Evolutionary conservation across 768 basidiomycete genomes (phyloP).

Genomic region (Mycena floridula): DNA sequence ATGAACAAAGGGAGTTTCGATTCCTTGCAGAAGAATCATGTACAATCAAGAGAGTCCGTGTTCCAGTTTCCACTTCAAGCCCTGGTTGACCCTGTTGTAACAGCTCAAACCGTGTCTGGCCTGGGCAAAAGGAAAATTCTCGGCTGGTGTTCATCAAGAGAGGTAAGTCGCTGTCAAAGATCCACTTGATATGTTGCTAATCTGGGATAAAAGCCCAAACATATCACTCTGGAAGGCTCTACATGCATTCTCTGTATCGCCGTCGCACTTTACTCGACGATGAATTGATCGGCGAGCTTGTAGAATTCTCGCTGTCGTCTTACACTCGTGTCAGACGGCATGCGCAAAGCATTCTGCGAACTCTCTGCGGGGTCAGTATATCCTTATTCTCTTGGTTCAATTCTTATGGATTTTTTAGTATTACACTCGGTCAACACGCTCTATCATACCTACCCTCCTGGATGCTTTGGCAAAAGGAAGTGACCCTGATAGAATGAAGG

Average conservation of each 20-base stretch:
- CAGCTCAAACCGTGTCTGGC: constrained; percentile 62
- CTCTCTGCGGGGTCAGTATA: constrained; percentile 52
- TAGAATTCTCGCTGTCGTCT: constrained; percentile 72
- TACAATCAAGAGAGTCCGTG: constrained; percentile 50
- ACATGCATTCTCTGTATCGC: constrained; percentile 73
- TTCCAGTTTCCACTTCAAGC: background rate
- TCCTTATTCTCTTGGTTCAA: background rate
- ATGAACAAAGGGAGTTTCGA: constrained; percentile 54
- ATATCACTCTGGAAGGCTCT: constrained; percentile 70
- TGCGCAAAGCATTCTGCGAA: constrained; percentile 60
- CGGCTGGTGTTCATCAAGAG: constrained; percentile 71
- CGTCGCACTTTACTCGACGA: constrained; percentile 72
- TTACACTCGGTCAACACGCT: constrained; percentile 66
- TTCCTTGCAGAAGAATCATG: constrained; percentile 60
- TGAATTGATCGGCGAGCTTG: constrained; percentile 55
- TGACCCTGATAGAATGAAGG: constrained; percentile 94
- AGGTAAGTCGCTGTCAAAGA: too few relatives aligned
- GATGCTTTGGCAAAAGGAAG: constrained; percentile 62
- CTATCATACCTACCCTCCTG: constrained; percentile 54
- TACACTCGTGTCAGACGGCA: constrained; percentile 77
- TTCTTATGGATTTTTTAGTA: constrained; percentile 33
- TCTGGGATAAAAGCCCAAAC: too few relatives aligned
- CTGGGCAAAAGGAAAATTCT: constrained; percentile 69
- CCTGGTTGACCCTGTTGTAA: background rate
- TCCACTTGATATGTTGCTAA: too few relatives aligned